Percentiles rank a stretch among this genome's conserved stretches.
These are phyloP conservation scores for Harringtonia lauricola DNA, from an alignment of 2,329 filamentous ascomycete genomes.

Conservation along the genomic window DNA sequence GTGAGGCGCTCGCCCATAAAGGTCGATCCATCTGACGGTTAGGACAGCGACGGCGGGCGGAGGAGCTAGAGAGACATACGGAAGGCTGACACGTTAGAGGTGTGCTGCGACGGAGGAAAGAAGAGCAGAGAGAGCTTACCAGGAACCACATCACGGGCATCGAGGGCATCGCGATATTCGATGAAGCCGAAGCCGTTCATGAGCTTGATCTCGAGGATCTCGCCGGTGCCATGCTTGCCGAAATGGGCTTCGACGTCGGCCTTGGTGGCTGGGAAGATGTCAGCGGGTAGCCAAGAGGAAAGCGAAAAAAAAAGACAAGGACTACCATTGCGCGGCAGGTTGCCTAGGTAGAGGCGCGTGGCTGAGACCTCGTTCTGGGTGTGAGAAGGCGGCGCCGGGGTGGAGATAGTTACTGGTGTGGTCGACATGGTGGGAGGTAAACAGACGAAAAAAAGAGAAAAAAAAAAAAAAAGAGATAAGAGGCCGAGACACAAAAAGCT, in stretches of 20 bases:
- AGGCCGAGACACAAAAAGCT: neutral
- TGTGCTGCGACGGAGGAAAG: neutral
- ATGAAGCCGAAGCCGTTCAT: slow-evolving; percentile 99
- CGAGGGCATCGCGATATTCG: slow-evolving; percentile 97
- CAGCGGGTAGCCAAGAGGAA: slow-evolving; percentile 7
- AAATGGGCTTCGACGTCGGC: slow-evolving; percentile 95
- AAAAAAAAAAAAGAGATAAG: neutral
- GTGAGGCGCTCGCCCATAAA: slow-evolving; percentile 97
- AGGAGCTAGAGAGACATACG: slow-evolving; percentile 15
- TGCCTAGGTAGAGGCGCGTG: slow-evolving; percentile 88
- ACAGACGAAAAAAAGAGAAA: neutral
- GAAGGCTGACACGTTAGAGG: slow-evolving; percentile 11
- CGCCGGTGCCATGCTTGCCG: slow-evolving; percentile 86
- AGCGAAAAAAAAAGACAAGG: neutral
- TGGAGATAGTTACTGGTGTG: slow-evolving; percentile 4
- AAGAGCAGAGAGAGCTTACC: slow-evolving; percentile 46
- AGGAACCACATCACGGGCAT: slow-evolving; percentile 95
- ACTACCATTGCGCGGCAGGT: neutral
- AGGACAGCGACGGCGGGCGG: slow-evolving; percentile 17
- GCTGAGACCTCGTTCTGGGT: slow-evolving; percentile 63
- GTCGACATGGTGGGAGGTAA: neutral
- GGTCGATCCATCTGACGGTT: slow-evolving; percentile 64
- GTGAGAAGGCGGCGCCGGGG: slow-evolving; percentile 2
- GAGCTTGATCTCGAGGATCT: slow-evolving; percentile 97
- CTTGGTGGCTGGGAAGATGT: slow-evolving; percentile 64